Evolutionary conservation across 805 yeast genomes (phyloP).

Genomic region (Wickerhamomyces bisporus): DNA sequence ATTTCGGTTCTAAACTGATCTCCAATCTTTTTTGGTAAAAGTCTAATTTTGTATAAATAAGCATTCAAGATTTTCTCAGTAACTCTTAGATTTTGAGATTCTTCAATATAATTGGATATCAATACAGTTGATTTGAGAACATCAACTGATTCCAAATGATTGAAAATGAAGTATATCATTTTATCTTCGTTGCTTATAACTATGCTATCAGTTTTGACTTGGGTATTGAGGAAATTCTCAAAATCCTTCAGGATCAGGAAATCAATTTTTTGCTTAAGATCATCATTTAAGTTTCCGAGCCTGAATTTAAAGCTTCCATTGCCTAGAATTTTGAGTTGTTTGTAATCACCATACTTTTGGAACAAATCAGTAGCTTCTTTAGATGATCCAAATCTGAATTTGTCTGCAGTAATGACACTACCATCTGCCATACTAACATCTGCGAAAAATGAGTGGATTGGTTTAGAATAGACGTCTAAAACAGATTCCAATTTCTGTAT

Average conservation of each 20-base stretch:
- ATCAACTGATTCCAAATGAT: background rate
- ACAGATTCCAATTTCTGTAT: background rate
- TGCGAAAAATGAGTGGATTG: background rate
- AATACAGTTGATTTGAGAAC: background rate
- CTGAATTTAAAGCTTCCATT: too few species aligned
- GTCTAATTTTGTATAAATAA: background rate
- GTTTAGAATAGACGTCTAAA: background rate
- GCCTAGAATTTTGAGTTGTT: background rate
- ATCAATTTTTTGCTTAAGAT: background rate
- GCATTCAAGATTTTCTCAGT: background rate
- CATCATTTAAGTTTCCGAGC: background rate
- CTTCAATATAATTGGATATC: background rate
- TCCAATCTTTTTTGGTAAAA: background rate
- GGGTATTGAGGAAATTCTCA: background rate
- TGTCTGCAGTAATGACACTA: background rate
- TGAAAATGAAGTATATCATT: slow-evolving; percentile 4
- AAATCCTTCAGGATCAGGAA: background rate
- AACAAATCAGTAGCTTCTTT: background rate
- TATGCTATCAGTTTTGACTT: background rate
- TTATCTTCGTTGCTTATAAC: slow-evolving; percentile 7
- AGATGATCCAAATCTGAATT: background rate
- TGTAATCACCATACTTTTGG: background rate
- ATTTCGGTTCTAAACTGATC: background rate
- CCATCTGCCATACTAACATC: background rate
- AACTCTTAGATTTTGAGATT: background rate